Percentiles rank a stretch among this genome's conserved stretches.
Conservation (phyloP, 2,329 filamentous ascomycete genomes). For the Mycogone perniciosa region DNA sequence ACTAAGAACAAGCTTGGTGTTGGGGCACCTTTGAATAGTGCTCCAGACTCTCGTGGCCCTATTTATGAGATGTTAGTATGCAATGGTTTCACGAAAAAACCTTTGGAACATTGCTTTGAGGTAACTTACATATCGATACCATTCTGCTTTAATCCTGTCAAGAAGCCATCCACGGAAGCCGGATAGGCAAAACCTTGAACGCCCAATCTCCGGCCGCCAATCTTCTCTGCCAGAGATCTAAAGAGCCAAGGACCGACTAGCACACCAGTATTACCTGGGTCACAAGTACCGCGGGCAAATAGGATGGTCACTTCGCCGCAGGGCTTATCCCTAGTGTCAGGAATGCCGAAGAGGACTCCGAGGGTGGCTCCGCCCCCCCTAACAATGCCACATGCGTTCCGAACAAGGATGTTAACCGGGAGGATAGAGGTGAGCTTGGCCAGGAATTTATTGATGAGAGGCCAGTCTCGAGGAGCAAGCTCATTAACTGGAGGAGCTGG, state of each 20-base stretch:
- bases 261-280: slow-evolving; percentile 24
- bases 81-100: not conserved
- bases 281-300: slow-evolving; percentile 26
- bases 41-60: slow-evolving; percentile 29
- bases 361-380: slow-evolving; percentile 12
- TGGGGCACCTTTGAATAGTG: slow-evolving; percentile 23
- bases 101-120: not conserved
- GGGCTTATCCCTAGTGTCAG: slow-evolving; percentile 10
- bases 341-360: slow-evolving; percentile 14
- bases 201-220: slow-evolving; percentile 15
- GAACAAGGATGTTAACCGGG: slow-evolving; percentile 12
- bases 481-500: not conserved
- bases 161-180: slow-evolving; percentile 22
- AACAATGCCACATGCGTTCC: slow-evolving; percentile 15
- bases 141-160: slow-evolving; percentile 16
- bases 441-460: slow-evolving; percentile 11
- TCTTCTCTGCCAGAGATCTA: slow-evolving; percentile 14
- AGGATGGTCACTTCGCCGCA: slow-evolving; percentile 24
- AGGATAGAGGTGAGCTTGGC: slow-evolving; percentile 11
- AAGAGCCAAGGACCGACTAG: slow-evolving; percentile 24
- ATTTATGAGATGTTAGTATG: not conserved
- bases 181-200: slow-evolving; percentile 24
- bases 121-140: slow-evolving; percentile 20
- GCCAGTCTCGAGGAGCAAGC: slow-evolving; percentile 1
- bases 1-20: slow-evolving; percentile 21